Conservation (phyloP, 768 basidiomycete genomes). For the Amanita rubescens region DNA sequence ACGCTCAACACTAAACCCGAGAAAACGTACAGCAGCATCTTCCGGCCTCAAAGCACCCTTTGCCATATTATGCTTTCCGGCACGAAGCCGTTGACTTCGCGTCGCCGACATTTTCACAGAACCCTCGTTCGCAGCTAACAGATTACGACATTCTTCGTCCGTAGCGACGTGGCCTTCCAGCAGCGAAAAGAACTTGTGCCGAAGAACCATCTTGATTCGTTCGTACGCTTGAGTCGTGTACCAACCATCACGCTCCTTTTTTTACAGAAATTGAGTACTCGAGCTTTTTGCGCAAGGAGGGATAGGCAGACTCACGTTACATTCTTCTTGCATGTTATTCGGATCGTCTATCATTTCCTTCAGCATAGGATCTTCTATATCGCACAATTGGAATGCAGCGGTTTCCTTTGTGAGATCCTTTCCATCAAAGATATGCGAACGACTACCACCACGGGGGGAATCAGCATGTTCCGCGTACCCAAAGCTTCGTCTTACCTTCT, state of each 20-base stretch:
- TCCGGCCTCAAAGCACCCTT: conserved; percentile 78
- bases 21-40: conserved; percentile 63
- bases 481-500: conserved; percentile 30
- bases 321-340: conserved; percentile 58
- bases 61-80: conserved; percentile 83
- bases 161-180: conserved; percentile 65
- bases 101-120: conserved; percentile 33
- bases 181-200: conserved; percentile 79
- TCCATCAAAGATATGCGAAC: conserved; percentile 88
- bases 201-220: conserved; percentile 75
- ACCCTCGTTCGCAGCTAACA: conserved; percentile 41
- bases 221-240: conserved; percentile 71
- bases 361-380: conserved; percentile 83
- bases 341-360: conserved; percentile 73
- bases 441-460: conserved; percentile 30
- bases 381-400: conserved; percentile 91
- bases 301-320: conserved; percentile 58
- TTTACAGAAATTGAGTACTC: neutral
- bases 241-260: conserved; percentile 90
- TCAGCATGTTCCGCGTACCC: conserved; percentile 4
- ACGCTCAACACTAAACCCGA: neutral
- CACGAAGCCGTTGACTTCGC: conserved; percentile 45
- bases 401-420: conserved; percentile 71
- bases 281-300: neutral
- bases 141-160: conserved; percentile 63